phyloP scores from a whole-genome alignment of 257 asterid genomes.

The Haberlea rhodopensis region DNA sequence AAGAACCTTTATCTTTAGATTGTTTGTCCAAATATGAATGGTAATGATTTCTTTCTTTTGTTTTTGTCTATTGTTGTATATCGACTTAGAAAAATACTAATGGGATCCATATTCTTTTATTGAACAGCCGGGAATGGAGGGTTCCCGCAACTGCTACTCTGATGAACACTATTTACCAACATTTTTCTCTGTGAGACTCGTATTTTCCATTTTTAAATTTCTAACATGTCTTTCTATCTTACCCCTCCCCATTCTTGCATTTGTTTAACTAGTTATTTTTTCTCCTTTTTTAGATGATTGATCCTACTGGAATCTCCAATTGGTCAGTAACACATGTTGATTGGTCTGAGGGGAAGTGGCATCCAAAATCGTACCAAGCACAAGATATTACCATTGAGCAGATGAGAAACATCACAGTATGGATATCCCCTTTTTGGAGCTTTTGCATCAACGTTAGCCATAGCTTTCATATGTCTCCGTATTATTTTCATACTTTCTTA shows the following conservation, averaged over 20 bases:
- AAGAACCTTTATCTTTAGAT: background rate
- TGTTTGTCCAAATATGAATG: background rate
- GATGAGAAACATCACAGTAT: slow-evolving; percentile 78
- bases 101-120: slow-evolving; percentile 36
- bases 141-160: slow-evolving; percentile 79
- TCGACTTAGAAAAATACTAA: slow-evolving; percentile 10
- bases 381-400: slow-evolving; percentile 55
- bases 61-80: background rate
- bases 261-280: background rate
- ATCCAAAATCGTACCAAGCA: slow-evolving; percentile 71
- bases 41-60: background rate
- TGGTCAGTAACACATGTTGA: slow-evolving; percentile 92
- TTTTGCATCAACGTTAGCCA: slow-evolving; percentile 10
- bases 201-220: background rate
- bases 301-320: slow-evolving; percentile 73
- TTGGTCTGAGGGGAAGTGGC: slow-evolving; percentile 96
- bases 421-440: slow-evolving; percentile 14
- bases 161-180: slow-evolving; percentile 98
- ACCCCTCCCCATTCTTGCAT: slow-evolving; percentile 1
- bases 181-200: slow-evolving; percentile 70
- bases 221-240: background rate
- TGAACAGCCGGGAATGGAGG: slow-evolving; percentile 97
- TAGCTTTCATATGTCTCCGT: background rate
- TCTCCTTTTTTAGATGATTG: slow-evolving; percentile 58
- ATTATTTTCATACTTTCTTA: background rate